Base-by-base conservation (phyloP, 495 filamentous ascomycete species). In the Entonaema liquescens region DNA sequence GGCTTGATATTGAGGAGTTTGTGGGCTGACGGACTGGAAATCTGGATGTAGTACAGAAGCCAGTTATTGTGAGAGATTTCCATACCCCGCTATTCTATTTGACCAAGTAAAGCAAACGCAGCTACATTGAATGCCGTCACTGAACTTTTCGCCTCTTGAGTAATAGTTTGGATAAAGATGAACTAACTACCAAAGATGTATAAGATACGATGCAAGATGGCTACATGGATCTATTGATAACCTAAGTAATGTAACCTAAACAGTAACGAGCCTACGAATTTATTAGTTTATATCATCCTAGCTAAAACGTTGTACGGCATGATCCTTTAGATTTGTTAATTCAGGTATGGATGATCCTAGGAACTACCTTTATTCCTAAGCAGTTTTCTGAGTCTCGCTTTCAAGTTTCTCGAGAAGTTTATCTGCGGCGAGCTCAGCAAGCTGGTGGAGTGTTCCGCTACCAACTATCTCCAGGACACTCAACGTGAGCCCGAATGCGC, bases 391-490 rank as follows among this genome's bases (percentile, higher is more conserved):
- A 3, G 47, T n/a, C 9, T 67, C 69, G 2, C 49, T 35, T 65
- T 72, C 70, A 2, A 72, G 31, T 49, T 53, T 68, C 50, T 68
- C 65, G 6, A 67, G 17, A n/a, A 74, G 35, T 38, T 68, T 71
- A 1, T 54, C 52, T 11, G 66, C 76, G 2, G 73, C 72, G 2
- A 76, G 26, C 50, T 71, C 64, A 3, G 79, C 80, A 6, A 83
- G 59, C 60, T 67, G 67, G 2, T 47, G 36, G 15, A 82, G 36
- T 1, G 66, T 76, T 0, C 79, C 80, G 29, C 67, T 67, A 1
- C 73, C 69, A 57, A 82, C 66, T 15, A 83, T 79, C 62, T 83
- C 82, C 53, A 83, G 59, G 15, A 80, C 73, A 33, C 76, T 80
- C 7, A 79, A 28, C n/a, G 60, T 59, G 1, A 78, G 52, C 23